A percentile compares a stretch with the other conserved stretches of the same genome.
These are phyloP conservation scores for Lotmaria passim DNA, from an alignment of 208 protist species.

Conservation along the genomic window DNA sequence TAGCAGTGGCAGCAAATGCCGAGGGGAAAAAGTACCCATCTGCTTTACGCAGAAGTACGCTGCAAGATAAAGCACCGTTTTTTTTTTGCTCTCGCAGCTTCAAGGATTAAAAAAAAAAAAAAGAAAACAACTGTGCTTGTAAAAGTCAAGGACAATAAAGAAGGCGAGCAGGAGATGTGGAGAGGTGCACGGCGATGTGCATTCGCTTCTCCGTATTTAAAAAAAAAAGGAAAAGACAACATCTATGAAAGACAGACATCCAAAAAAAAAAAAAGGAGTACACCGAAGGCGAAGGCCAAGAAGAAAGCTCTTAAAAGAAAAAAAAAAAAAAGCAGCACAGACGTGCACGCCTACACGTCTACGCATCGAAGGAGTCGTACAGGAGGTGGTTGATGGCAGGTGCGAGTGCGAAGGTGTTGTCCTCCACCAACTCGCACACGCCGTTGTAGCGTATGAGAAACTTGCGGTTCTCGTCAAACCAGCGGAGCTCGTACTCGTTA, in stretches of 20 bases:
- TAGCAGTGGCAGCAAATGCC: no score
- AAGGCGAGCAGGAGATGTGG: conserved; percentile 5
- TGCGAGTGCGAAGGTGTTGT: conserved; percentile 60
- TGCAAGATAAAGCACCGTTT: no score
- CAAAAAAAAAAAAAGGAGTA: conserved; percentile 3
- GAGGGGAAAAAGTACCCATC: no score
- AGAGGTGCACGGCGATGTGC: conserved; percentile 1
- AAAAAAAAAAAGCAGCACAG: background rate
- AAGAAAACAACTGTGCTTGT: background rate
- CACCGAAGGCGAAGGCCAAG: background rate
- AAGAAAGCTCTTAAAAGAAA: background rate
- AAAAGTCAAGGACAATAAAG: background rate
- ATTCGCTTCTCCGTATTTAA: background rate
- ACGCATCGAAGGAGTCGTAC: conserved; percentile 62
- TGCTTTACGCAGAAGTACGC: no score
- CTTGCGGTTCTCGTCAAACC: conserved; percentile 82
- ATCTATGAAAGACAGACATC: conserved; percentile 2
- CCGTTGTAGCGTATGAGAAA: conserved; percentile 85
- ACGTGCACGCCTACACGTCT: conserved; percentile 16
- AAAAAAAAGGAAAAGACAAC: conserved; percentile 6
- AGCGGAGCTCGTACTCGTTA: conserved; percentile 85
- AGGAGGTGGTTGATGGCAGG: conserved; percentile 71
- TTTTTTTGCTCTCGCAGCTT: no score
- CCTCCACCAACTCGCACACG: conserved; percentile 85
- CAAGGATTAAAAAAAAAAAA: no score